phyloP scores from a whole-genome alignment of 1,139 yeast genomes.

The Geotrichum histeridarum region DNA sequence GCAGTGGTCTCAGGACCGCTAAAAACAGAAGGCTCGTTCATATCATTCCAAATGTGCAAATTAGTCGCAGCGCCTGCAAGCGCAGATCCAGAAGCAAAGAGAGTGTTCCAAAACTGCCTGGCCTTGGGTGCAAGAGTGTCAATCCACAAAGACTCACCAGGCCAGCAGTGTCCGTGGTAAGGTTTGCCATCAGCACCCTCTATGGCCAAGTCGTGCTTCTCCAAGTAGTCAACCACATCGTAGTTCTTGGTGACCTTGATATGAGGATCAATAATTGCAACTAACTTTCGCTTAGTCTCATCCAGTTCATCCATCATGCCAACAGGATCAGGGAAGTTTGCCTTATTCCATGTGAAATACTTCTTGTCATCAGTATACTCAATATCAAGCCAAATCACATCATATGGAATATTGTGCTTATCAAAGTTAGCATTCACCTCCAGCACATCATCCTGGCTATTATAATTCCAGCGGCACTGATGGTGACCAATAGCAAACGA shows the following conservation, averaged over 20 bases:
- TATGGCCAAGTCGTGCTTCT: constrained; percentile 42
- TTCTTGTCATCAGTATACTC: constrained; percentile 84
- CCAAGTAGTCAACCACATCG: constrained; percentile 52
- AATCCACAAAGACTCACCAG: constrained; percentile 92
- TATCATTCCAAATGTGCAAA: constrained; percentile 90
- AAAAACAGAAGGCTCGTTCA: constrained; percentile 96
- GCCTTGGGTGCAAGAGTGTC: constrained; percentile 71
- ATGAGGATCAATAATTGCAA: constrained; percentile 88
- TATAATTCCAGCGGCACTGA: constrained; percentile 97
- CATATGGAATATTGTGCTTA: constrained; percentile 71
- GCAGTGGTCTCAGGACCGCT: constrained; percentile 91
- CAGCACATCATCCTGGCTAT: constrained; percentile 77
- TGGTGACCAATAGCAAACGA: constrained; percentile 82
- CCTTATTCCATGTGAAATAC: constrained; percentile 85
- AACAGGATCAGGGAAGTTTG: constrained; percentile 68
- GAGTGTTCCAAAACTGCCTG: constrained; percentile 53
- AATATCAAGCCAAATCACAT: constrained; percentile 90
- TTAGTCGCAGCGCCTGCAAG: constrained; percentile 57
- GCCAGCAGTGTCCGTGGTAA: constrained; percentile 94
- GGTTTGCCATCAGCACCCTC: constrained; percentile 46
- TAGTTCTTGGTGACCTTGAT: constrained; percentile 58
- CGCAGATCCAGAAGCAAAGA: constrained; percentile 40
- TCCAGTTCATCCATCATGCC: constrained; percentile 60
- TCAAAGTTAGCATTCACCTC: constrained; percentile 69
- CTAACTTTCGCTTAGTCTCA: constrained; percentile 71